Percentiles rank a stretch among this genome's conserved stretches.
phyloP scores from a whole-genome alignment of 805 yeast genomes.

The Jamesozyma jinghongensis region DNA sequence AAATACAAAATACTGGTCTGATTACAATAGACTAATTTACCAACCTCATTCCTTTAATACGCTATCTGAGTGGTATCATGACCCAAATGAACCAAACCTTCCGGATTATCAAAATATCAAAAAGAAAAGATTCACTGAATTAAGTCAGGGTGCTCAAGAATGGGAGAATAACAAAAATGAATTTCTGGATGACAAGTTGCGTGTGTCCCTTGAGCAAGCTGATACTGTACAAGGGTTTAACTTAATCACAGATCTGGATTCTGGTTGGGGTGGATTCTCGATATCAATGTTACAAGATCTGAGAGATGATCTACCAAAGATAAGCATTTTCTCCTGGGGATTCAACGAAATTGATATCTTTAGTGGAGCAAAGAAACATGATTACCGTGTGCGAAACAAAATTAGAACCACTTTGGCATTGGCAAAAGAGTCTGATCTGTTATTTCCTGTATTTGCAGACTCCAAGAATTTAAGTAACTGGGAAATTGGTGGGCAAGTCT shows the following conservation, averaged over 20 bases:
- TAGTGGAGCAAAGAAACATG: slow-evolving; percentile 9
- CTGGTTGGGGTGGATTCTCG: slow-evolving; percentile 80
- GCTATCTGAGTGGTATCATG: slow-evolving; percentile 50
- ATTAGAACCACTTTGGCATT: slow-evolving; percentile 40
- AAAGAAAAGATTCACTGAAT: slow-evolving; percentile 34
- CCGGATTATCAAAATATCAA: slow-evolving; percentile 24
- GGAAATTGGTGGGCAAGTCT: slow-evolving; percentile 22
- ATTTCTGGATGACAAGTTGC: slow-evolving; percentile 47
- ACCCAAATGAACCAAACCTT: slow-evolving; percentile 18
- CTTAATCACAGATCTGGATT: slow-evolving; percentile 58
- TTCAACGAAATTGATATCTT: slow-evolving; percentile 26
- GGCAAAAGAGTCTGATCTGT: slow-evolving; percentile 41
- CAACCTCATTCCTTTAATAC: slow-evolving; percentile 50
- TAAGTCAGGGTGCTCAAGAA: slow-evolving; percentile 52
- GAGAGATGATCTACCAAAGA: slow-evolving; percentile 59
- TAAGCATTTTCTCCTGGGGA: slow-evolving; percentile 41
- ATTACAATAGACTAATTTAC: slow-evolving; percentile 58
- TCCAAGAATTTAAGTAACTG: slow-evolving; percentile 19
- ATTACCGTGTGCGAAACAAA: slow-evolving; percentile 28
- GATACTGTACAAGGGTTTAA: slow-evolving; percentile 69
- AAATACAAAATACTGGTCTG: slow-evolving; percentile 67
- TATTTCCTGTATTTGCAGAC: slow-evolving; percentile 39
- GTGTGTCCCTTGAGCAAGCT: slow-evolving; percentile 62
- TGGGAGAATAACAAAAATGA: slow-evolving; percentile 40
- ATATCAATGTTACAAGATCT: slow-evolving; percentile 41